phyloP scores from a whole-genome alignment of 176 grass and related monocot genomes.

The Zea mays region DNA sequence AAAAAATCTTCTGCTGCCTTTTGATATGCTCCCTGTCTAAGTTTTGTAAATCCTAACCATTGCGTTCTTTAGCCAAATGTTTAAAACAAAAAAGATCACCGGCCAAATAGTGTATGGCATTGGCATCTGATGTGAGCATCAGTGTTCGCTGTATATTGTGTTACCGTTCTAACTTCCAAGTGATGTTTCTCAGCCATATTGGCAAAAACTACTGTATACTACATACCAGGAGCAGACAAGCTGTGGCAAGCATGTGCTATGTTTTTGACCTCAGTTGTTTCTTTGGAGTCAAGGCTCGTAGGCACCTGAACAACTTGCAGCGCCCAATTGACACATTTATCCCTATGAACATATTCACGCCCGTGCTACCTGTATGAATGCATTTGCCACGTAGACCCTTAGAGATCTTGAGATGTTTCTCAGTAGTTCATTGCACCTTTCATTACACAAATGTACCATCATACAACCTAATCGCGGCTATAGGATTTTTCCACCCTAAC shows the following conservation, averaged over 20 bases:
- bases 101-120: background rate
- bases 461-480: too few species aligned
- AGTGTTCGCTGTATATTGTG: constrained; percentile 29
- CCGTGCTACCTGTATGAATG: background rate
- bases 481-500: too few species aligned
- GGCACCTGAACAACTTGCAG: too few species aligned
- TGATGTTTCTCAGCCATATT: constrained; percentile 9
- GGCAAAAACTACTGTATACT: background rate
- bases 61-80: constrained; percentile 42
- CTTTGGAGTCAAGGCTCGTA: too few species aligned
- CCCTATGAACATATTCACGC: background rate
- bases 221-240: background rate
- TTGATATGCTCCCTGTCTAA: constrained; percentile 41
- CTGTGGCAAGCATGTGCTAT: background rate
- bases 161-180: background rate
- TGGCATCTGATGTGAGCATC: constrained; percentile 30
- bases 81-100: background rate
- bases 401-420: background rate
- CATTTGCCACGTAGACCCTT: background rate
- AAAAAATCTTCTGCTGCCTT: constrained; percentile 36
- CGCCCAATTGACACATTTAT: background rate
- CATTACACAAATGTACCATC: too few species aligned
- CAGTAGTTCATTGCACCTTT: too few species aligned
- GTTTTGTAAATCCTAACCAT: constrained; percentile 61
- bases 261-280: too few species aligned